Conservation (phyloP, 495 filamentous ascomycete genomes). For the Aspergillus panamensis region DNA sequence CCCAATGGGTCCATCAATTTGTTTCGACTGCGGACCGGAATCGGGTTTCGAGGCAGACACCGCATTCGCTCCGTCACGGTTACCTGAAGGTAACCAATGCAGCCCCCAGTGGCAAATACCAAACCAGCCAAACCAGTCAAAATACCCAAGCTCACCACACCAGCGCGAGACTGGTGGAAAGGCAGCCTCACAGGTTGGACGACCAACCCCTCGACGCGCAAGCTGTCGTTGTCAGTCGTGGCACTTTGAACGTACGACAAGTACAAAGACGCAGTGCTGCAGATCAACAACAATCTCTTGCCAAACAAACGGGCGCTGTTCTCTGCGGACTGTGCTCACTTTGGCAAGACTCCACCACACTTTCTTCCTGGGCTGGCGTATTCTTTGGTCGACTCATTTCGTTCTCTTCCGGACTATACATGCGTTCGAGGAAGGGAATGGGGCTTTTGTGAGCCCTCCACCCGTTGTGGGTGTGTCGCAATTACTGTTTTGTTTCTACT, state of each 20-base stretch:
- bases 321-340: background rate
- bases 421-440: conserved; percentile 18
- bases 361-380: conserved; percentile 13
- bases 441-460: conserved; percentile 13
- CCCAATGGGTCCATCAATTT: background rate
- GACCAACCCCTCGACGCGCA: background rate
- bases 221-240: background rate
- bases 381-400: conserved; percentile 17
- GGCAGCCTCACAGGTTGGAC: background rate
- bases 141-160: background rate
- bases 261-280: background rate
- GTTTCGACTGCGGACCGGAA: background rate
- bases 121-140: background rate
- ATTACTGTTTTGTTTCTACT: conserved; percentile 5
- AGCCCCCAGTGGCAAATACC: background rate
- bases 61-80: background rate
- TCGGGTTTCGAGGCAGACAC: background rate
- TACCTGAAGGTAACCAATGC: background rate
- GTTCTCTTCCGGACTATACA: conserved; percentile 16
- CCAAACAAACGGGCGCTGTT: background rate
- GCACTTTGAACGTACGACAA: background rate
- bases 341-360: conserved; percentile 11
- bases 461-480: background rate
- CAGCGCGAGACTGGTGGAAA: background rate
- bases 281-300: background rate